Evolutionary conservation across 2,329 filamentous ascomycete species (phyloP), one percentile per base, ranked within the genome.

Genomic region (Trichocomaceae sp.): DNA sequence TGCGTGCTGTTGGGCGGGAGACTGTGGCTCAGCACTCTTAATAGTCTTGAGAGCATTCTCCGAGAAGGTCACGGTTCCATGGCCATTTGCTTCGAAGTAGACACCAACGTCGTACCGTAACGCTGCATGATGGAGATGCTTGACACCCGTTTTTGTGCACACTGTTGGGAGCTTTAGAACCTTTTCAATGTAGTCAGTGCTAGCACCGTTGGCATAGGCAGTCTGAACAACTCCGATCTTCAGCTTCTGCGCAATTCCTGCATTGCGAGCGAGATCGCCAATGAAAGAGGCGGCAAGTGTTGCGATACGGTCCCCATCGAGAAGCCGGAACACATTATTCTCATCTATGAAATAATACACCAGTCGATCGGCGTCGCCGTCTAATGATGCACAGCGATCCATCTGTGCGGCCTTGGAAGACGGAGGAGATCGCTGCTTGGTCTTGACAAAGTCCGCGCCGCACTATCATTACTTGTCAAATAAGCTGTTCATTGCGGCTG

Each of bases 51-150:
- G 77, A 3, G 92, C 92, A 57, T 88, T 84, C 56, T 87, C 83
- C 1, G 89, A 95, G 79, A 99, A 99, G 53, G 97, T 85, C 35
- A 97, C 87, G 9, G 93, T 99, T 61, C 93, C 93, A 72, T 99
- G 93, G 29, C 93, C 93, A 69, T 99, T 99, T 61, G 93, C 93
- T 77, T 99, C 93, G 66, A 99, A 99, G 77, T 99, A 99, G 51
- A 97, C 90, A 55, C 93, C 93, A 54, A 97, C 85, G 65, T 99
- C 93, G 64, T 95, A 96, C 61, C 91, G 88, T 65, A 88, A 85
- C 39, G 93, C 93, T n/a, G 90, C 93, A 68, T 97, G 93, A 75
- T 99, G 93, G 59, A 99, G 82, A 74, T 96, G 88, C 79, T 99
- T 99, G 59, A 99, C 93, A 61, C 93, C 93, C 0, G 93, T 99